These are phyloP conservation scores for Gomphus bonarii DNA, from an alignment of 1,284 basidiomycete species.

Conservation along the genomic window DNA sequence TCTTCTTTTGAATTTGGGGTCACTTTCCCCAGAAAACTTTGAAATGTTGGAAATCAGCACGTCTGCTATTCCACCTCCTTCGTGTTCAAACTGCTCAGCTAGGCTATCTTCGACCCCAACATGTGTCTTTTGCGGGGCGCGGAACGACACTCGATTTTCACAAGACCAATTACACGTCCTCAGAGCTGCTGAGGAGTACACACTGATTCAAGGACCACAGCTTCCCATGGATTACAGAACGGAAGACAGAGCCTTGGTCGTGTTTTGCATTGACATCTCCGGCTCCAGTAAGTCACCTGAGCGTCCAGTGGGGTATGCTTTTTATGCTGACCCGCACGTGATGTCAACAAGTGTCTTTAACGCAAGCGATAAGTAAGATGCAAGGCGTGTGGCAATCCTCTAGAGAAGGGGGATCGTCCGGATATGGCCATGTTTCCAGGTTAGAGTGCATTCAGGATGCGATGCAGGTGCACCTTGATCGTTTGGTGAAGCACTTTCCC, in stretches of 20 bases:
- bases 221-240: background rate
- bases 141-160: background rate
- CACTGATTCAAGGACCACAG: background rate
- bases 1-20: constrained; percentile 4
- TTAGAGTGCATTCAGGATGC: constrained; percentile 11
- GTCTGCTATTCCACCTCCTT: constrained; percentile 1
- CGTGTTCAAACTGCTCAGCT: background rate
- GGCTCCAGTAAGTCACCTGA: constrained; percentile 6
- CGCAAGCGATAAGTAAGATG: constrained; percentile 3
- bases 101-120: background rate
- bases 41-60: constrained; percentile 4
- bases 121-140: constrained; percentile 7
- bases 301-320: background rate
- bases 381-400: constrained; percentile 6
- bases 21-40: constrained; percentile 9
- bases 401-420: background rate
- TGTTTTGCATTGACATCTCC: constrained; percentile 10
- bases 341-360: background rate
- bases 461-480: constrained; percentile 10
- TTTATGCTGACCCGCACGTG: background rate
- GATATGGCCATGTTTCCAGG: background rate
- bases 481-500: constrained; percentile 5
- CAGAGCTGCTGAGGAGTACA: constrained; percentile 3
- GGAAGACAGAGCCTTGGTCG: constrained; percentile 2
- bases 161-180: background rate